phyloP scores from a whole-genome alignment of 108 stramenopile genomes.

The Nitzschia sp. region DNA sequence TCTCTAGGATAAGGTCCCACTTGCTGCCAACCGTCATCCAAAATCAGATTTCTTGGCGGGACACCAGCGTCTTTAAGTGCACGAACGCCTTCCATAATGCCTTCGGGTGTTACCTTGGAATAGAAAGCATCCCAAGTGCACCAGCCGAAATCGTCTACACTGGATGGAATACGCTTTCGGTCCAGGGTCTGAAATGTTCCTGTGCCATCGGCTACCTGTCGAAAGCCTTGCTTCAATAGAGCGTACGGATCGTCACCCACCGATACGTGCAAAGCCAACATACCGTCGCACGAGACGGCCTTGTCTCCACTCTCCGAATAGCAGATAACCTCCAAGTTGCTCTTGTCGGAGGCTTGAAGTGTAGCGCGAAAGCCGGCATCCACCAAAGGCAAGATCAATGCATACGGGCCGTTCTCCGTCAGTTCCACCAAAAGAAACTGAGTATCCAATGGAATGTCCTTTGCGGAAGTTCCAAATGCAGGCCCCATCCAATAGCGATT shows the following conservation, averaged over 20 bases:
- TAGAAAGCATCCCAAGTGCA: constrained; percentile 83
- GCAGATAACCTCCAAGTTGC: constrained; percentile 25
- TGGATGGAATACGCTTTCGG: constrained; percentile 37
- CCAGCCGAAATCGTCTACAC: constrained; percentile 67
- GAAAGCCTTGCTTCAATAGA: constrained; percentile 32
- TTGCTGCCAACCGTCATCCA: constrained; percentile 58
- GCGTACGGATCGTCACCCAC: constrained; percentile 43
- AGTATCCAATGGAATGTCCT: constrained; percentile 46
- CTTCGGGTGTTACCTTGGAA: constrained; percentile 51
- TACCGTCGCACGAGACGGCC: background rate
- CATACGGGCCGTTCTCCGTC: constrained; percentile 22
- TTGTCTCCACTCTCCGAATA: constrained; percentile 43
- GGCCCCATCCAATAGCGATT: constrained; percentile 60
- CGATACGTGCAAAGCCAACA: constrained; percentile 43
- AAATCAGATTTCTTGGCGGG: constrained; percentile 37
- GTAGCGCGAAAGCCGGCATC: constrained; percentile 42
- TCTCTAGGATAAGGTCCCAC: constrained; percentile 32
- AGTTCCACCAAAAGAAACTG: constrained; percentile 50
- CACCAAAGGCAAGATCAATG: constrained; percentile 45
- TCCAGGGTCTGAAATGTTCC: constrained; percentile 33
- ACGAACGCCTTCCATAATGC: constrained; percentile 31
- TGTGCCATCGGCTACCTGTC: constrained; percentile 30
- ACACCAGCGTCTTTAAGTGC: constrained; percentile 39
- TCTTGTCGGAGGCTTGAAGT: constrained; percentile 23
- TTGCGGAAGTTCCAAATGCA: constrained; percentile 17